Percentiles rank a stretch among this genome's conserved stretches.
Evolutionary conservation across 163 green algal genomes (phyloP).

Genomic region (Volvox carteri): DNA sequence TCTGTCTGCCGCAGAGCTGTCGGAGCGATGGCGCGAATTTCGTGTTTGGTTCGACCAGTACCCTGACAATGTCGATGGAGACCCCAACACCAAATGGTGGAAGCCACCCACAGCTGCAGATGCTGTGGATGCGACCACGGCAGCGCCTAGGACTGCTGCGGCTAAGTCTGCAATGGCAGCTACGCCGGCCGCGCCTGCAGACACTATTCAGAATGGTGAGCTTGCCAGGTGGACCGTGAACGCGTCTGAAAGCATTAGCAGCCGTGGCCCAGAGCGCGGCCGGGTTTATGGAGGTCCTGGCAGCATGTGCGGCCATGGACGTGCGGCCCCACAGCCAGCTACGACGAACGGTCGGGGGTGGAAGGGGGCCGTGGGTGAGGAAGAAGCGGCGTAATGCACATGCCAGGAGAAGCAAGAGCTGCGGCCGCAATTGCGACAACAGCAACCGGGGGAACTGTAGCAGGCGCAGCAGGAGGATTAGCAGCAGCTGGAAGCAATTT

Average conservation of each 20-base stretch:
- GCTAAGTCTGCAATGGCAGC: too few species aligned
- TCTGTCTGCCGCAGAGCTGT: neutral
- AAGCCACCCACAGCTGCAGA: conserved; percentile 1
- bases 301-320: too few species aligned
- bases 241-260: too few species aligned
- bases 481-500: neutral
- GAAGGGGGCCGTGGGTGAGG: neutral
- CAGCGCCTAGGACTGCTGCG: too few species aligned
- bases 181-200: too few species aligned
- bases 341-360: too few species aligned
- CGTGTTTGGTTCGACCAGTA: conserved; percentile 35
- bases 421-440: neutral
- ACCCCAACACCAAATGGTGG: conserved; percentile 37
- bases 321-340: too few species aligned
- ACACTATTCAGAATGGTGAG: too few species aligned
- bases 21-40: neutral
- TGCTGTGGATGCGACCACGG: neutral
- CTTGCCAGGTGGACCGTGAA: too few species aligned
- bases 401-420: neutral
- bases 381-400: neutral
- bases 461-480: neutral
- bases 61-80: conserved; percentile 25
- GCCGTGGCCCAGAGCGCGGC: too few species aligned
- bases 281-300: too few species aligned
- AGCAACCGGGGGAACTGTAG: neutral